Base-by-base conservation (phyloP, 2,329 filamentous ascomycete species). In the Xylaria sp. region DNA sequence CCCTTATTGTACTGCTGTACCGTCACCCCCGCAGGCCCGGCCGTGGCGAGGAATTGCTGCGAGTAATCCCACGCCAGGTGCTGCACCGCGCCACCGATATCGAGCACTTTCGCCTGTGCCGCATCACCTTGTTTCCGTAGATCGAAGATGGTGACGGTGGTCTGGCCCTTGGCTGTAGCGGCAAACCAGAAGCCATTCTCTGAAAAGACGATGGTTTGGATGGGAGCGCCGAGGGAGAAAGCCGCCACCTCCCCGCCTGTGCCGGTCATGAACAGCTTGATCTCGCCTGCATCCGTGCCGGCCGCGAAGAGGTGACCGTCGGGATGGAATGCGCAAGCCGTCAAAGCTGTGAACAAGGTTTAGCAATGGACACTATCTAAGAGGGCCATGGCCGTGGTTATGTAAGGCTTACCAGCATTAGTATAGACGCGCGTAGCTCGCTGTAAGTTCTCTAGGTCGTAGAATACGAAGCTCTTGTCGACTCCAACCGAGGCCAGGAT, bases 161-260 rank as follows among this genome's bases (percentile, higher is more conserved):
- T 92, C 72, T 94, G 92, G 34, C 89, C 90, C 79, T 93, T 90
- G 67, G 91, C 89, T 7, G 91, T 90, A 4, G 93, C 92, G 1
- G 95, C 95, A 71, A 99, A 90, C 93, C 94, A 98, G 75, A 93
- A 97, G 27, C 96, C 96, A 75, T 99, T 99, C 80, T 99, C 96
- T 0, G 94, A 98, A 81, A 99, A 99, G 67, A 88, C 86, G 48
- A 99, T 82, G 11, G 89, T 88, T 74, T 92, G 89, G 2, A 98
- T 86, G 0, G 94, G 89, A 0, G 89, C 89, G 7, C 86, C 88
- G 1, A 91, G 81, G 21, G 81, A 83, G 79, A 97, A 97, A 64
- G 88, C 89, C 32, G 93, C 93, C 32, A 93, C 93, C 72, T 89
- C 86, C 68, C 90, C 88, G 45, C 94, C 91, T 0, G 88, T 92